Evolutionary conservation across 2,329 filamentous ascomycete species (phyloP).

Genomic region (Chaetomiaceae sp.): DNA sequence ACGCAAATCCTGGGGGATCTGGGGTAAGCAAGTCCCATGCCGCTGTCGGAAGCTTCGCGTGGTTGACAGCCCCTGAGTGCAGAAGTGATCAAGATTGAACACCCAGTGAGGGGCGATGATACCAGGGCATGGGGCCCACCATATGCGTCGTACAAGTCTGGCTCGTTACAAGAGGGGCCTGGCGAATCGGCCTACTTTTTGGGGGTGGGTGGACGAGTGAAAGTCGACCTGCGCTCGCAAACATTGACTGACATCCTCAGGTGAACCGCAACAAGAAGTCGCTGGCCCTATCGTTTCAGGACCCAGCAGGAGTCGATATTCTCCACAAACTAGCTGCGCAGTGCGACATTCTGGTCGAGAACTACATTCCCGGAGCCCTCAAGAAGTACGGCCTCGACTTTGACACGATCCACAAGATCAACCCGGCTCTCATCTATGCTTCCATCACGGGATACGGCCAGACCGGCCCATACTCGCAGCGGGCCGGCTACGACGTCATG

Average conservation of each 20-base stretch:
- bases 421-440: conserved; percentile 84
- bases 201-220: conserved; percentile 58
- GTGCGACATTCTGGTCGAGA: conserved; percentile 92
- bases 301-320: conserved; percentile 77
- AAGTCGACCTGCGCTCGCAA: neutral
- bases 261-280: conserved; percentile 98
- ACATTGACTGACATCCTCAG: conserved; percentile 40
- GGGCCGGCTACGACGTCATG: conserved; percentile 98
- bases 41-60: neutral
- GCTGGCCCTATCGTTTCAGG: conserved; percentile 83
- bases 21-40: conserved; percentile 60
- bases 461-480: conserved; percentile 79
- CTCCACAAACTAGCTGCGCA: conserved; percentile 78
- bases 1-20: conserved; percentile 95
- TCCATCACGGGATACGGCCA: conserved; percentile 97
- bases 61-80: conserved; percentile 54
- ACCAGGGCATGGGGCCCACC: conserved; percentile 95
- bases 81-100: conserved; percentile 96
- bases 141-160: conserved; percentile 72
- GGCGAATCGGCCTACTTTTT: conserved; percentile 96
- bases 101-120: conserved; percentile 86
- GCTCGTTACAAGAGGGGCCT: conserved; percentile 57
- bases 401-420: conserved; percentile 71
- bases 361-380: conserved; percentile 85
- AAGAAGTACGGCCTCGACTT: conserved; percentile 93